Percentiles rank a stretch among this genome's conserved stretches.
Evolutionary conservation across 192 early-diverging fungal genomes (phyloP).

Genomic region (Phlyctochytrium arcticum): DNA sequence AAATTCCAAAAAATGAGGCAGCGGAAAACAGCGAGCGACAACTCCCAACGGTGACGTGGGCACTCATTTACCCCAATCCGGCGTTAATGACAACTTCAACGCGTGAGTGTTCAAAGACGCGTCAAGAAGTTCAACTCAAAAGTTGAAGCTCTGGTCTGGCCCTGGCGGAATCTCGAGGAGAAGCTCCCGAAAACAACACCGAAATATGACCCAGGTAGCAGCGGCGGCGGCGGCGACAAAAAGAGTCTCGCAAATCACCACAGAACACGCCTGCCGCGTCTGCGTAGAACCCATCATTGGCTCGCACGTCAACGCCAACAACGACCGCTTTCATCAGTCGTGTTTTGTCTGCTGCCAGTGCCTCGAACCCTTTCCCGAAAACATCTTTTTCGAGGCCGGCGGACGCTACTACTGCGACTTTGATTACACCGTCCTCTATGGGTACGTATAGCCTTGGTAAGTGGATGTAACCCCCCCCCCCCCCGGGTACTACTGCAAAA

Average conservation of each 20-base stretch:
- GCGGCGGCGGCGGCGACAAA: too few species aligned
- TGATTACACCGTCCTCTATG: constrained; percentile 35
- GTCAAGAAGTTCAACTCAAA: neutral
- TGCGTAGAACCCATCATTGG: constrained; percentile 21
- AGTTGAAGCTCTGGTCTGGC: neutral
- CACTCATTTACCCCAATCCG: too few species aligned
- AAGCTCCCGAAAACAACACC: neutral
- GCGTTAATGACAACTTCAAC: too few species aligned
- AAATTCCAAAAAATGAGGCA: neutral
- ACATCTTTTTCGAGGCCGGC: constrained; percentile 34
- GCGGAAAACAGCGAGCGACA: neutral
- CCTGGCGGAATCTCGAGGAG: neutral
- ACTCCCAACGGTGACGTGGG: neutral
- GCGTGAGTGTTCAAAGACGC: too few species aligned
- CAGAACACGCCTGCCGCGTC: constrained; percentile 6
- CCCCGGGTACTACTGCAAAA: too few species aligned
- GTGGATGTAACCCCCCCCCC: neutral
- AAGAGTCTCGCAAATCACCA: too few species aligned
- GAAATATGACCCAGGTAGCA: too few species aligned
- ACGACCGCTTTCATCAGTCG: constrained; percentile 13
- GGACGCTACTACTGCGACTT: constrained; percentile 36
- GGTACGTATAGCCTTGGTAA: constrained; percentile 13
- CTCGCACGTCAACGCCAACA: constrained; percentile 16
- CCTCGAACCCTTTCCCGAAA: constrained; percentile 37
- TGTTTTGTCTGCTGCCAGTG: constrained; percentile 47